Evolutionary conservation across 306 rosid genomes (phyloP).

Genomic region (Phaseolus lunatus): DNA sequence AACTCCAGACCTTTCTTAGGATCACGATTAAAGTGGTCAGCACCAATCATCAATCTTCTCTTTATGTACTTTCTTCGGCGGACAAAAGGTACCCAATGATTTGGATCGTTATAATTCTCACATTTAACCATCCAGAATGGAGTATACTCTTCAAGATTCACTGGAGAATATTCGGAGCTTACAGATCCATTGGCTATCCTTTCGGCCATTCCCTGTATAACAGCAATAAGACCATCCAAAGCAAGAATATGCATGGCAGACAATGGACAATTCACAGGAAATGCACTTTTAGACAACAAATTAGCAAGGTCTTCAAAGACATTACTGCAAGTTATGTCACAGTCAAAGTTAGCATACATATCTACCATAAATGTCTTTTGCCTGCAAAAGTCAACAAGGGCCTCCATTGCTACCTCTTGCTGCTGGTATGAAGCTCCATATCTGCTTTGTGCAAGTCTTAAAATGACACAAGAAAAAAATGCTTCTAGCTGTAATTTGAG

Average conservation of each 20-base stretch:
- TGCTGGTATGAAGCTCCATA: conserved; percentile 92
- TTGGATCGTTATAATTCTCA: conserved; percentile 86
- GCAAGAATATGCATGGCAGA: conserved; percentile 93
- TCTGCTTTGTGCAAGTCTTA: conserved; percentile 90
- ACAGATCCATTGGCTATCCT: conserved; percentile 78
- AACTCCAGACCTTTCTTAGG: conserved; percentile 99
- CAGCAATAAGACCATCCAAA: conserved; percentile 95
- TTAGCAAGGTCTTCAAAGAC: conserved; percentile 93
- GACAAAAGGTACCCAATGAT: conserved; percentile 88
- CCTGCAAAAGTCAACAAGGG: conserved; percentile 92
- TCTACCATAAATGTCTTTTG: conserved; percentile 90
- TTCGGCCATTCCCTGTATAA: conserved; percentile 98
- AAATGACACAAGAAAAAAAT: conserved; percentile 86
- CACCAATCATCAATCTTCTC: conserved; percentile 97
- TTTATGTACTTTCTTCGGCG: conserved; percentile 91
- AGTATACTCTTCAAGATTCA: conserved; percentile 81
- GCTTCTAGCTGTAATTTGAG: conserved; percentile 90
- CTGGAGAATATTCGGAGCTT: conserved; percentile 68
- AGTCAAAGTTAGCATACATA: conserved; percentile 93
- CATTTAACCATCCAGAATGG: conserved; percentile 99
- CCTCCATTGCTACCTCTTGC: conserved; percentile 97
- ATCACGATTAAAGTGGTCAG: conserved; percentile 98
- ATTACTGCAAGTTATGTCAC: conserved; percentile 95
- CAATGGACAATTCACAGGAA: conserved; percentile 89
- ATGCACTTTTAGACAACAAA: conserved; percentile 87